Evolutionary conservation across 768 basidiomycete species (phyloP).

Genomic region (Phanerochaete sordida): DNA sequence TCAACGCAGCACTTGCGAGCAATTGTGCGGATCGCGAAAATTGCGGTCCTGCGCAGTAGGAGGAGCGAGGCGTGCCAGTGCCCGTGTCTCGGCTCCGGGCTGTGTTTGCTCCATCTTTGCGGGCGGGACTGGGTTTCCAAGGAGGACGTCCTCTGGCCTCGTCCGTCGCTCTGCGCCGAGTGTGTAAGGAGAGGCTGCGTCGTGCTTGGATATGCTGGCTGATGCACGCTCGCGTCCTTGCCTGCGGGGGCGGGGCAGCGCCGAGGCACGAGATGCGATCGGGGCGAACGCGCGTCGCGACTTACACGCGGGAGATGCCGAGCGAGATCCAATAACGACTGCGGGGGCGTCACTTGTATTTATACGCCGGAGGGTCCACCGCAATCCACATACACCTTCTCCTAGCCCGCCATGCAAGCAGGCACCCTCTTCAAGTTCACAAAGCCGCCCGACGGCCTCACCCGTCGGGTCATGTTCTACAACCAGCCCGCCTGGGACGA

Average conservation of each 20-base stretch:
- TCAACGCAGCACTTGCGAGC: too few species aligned
- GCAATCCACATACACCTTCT: neutral
- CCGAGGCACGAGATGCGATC: neutral
- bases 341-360: neutral
- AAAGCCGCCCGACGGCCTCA: constrained; percentile 47
- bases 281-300: constrained; percentile 1
- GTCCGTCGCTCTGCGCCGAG: too few species aligned
- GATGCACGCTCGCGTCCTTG: too few species aligned
- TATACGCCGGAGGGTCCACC: neutral
- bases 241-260: too few species aligned
- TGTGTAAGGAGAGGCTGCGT: too few species aligned
- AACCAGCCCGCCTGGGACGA: constrained; percentile 50
- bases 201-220: too few species aligned
- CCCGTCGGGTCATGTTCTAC: constrained; percentile 56
- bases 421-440: constrained; percentile 63
- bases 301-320: neutral
- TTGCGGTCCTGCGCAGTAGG: neutral
- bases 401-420: constrained; percentile 36
- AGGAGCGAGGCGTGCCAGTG: too few species aligned
- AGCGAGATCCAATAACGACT: neutral
- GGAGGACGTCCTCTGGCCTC: too few species aligned
- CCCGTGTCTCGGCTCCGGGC: neutral
- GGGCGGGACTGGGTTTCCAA: too few species aligned
- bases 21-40: neutral
- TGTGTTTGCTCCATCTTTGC: neutral